A percentile compares a stretch with the other conserved stretches of the same genome.
These are phyloP conservation scores for Rhizopus sp. DNA, from an alignment of 371 early-diverging fungal species.

Conservation along the genomic window DNA sequence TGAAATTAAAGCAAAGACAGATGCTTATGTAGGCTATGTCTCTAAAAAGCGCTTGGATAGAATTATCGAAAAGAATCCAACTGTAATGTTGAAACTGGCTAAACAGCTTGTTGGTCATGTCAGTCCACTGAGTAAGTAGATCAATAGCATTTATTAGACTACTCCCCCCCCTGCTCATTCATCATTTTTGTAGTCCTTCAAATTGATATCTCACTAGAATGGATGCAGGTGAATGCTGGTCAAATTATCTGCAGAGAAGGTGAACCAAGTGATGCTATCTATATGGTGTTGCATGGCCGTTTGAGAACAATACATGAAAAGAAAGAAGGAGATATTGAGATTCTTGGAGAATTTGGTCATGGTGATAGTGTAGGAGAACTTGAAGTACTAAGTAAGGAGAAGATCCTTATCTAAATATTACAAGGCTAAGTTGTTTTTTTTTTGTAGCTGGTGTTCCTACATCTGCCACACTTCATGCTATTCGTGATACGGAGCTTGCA, in stretches of 20 bases:
- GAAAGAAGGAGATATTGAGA: slow-evolving; percentile 69
- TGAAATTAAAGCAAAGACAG: slow-evolving; percentile 79
- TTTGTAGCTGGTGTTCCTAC: slow-evolving; percentile 65
- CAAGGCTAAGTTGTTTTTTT: slow-evolving; percentile 1
- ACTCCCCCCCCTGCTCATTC: background rate
- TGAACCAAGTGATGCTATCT: slow-evolving; percentile 85
- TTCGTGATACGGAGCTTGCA: slow-evolving; percentile 95
- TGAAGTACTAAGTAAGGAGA: slow-evolving; percentile 76
- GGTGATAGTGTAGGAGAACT: slow-evolving; percentile 95
- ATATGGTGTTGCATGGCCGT: slow-evolving; percentile 93
- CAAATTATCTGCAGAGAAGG: slow-evolving; percentile 90
- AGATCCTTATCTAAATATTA: background rate
- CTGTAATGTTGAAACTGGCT: slow-evolving; percentile 82
- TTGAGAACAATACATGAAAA: slow-evolving; percentile 81
- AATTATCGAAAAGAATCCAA: slow-evolving; percentile 83
- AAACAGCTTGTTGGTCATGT: slow-evolving; percentile 82
- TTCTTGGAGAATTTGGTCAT: slow-evolving; percentile 92
- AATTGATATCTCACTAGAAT: slow-evolving; percentile 95
- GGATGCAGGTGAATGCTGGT: slow-evolving; percentile 92
- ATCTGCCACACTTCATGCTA: slow-evolving; percentile 93
- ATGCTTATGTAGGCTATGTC: slow-evolving; percentile 84
- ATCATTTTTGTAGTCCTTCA: slow-evolving; percentile 61
- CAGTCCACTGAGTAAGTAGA: slow-evolving; percentile 75
- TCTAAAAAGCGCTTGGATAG: slow-evolving; percentile 81
- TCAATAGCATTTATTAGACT: background rate